Base-by-base conservation (phyloP, 495 filamentous ascomycete species). In the Daldinia vernicosa region DNA sequence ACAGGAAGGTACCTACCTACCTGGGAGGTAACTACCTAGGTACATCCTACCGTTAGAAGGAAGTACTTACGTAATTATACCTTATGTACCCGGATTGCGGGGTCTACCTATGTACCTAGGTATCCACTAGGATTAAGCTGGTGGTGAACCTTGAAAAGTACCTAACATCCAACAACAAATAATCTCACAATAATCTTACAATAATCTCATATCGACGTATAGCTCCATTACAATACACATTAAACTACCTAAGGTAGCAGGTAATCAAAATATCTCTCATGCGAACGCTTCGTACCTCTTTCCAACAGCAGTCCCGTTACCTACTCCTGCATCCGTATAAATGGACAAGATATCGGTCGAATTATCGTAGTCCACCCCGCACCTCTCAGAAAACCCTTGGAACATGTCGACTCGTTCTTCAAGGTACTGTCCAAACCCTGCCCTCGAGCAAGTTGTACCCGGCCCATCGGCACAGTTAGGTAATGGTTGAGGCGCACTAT, bases 241-340 rank as follows among this genome's bases (percentile, higher is more conserved):
- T 47, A 47, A 24, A 47, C 6, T 33, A 33, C 3, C 8, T 12
- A 12, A 12, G 9, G 32, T 12, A 33, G 0, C 1, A 12, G 0
- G 0, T 12, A 33, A 35, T 33, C 32, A 45, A 45, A 22, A 12
- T 24, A 12, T 14, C 14, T 30, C 6, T 53, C 22, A 27, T 14
- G 4, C 32, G 19, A 70, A 73, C 39, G 56, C 74, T 54, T 71
- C 76, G 19, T 72, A 72, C 30, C 70, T 75, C 68, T 79, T 81
- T 11, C 79, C 79, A 22, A 81, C 79, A 40, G 59, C 32, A 19
- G 78, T 78, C 30, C 78, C 79, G 39, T 80, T 79, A 11, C 77
- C 79, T 40, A 71, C 53, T 12, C 12, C 30, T 15, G 73, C 57
- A 55, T 81, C 74, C 28, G 78, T 77, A 50, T 81, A 81, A 24